Evolutionary conservation across 257 asterid genomes (phyloP), one percentile per base, ranked within the genome.

Genomic region (Solanum virginianum): DNA sequence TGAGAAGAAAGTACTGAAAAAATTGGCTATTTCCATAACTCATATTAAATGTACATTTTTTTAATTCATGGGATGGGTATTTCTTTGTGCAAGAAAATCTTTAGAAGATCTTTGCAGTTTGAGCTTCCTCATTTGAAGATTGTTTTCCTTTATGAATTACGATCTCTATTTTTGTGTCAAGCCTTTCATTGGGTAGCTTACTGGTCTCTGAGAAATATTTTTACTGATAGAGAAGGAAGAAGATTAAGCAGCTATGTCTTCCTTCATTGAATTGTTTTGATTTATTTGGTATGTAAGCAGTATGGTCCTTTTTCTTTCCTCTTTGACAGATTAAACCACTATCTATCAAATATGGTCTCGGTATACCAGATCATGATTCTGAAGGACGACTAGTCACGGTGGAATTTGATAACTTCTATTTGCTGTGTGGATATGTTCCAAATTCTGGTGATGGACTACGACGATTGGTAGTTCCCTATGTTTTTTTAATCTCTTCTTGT

Each of bases 381-480:
- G 99, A 97, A 93, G 98, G 99, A 56, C 97, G 98, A 80, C 97
- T 97, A 83, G 94, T 97, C 86, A 97, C 98, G 0, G 92, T 92
- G 89, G 99, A 96, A 83, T 97, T 94, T 74, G 97, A 94, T 59
- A 68, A 85, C 82, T 97, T 95, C 85, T 97, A 90, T 88, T 88
- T 97, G 84, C 88, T 97, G 88, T 81, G 89, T 88, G 90, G 91
- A 85, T 97, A 97, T 83, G 97, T 97, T 88, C 99, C 98, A 60
- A 97, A 97, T 89, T 97, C 99, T 85, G 96, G 99, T 29, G 97
- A 95, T 85, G 98, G 99, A 86, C 93, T 97, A 47, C 92, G 81
- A 85, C 93, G 98, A 89, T 93, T 97, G 97, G 97, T 97, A 94
- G 79, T 71, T 63, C 39, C 7, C 29, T 8, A 26, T 0, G 17